Conservation (phyloP, 2,329 filamentous ascomycete species). For the Aspergillus sp. region DNA sequence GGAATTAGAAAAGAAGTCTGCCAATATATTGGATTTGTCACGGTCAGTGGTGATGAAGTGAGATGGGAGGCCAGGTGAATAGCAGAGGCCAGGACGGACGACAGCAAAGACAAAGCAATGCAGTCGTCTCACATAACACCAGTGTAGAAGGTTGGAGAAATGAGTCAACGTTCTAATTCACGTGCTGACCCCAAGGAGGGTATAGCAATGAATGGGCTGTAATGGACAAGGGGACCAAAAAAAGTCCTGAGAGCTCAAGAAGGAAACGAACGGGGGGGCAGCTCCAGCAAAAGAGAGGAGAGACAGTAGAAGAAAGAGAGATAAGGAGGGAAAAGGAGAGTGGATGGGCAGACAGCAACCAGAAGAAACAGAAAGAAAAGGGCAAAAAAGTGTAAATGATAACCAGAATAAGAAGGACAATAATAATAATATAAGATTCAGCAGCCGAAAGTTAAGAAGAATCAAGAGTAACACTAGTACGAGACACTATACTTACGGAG, state of each 20-base stretch:
- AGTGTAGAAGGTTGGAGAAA: background rate
- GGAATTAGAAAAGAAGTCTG: slow-evolving; percentile 35
- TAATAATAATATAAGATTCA: slow-evolving; percentile 14
- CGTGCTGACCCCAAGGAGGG: background rate
- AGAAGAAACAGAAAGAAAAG: slow-evolving; percentile 2
- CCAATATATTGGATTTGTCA: slow-evolving; percentile 19
- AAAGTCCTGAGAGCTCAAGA: slow-evolving; percentile 6
- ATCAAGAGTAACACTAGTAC: slow-evolving; percentile 19
- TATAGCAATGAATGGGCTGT: slow-evolving; percentile 2
- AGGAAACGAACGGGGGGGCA: background rate
- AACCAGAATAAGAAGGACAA: slow-evolving; percentile 9
- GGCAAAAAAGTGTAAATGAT: slow-evolving; percentile 7
- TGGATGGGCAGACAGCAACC: slow-evolving; percentile 3
- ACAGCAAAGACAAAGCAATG: slow-evolving; percentile 7
- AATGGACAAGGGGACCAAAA: slow-evolving; percentile 12
- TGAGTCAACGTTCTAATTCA: background rate
- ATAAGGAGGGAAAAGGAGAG: slow-evolving; percentile 2
- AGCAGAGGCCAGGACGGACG: slow-evolving; percentile 7
- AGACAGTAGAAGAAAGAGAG: slow-evolving; percentile 5
- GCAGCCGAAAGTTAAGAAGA: slow-evolving; percentile 10
- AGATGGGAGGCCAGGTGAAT: slow-evolving; percentile 13
- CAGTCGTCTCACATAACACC: background rate
- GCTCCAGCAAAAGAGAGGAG: background rate
- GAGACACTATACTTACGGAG: slow-evolving; percentile 32
- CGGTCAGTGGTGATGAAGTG: slow-evolving; percentile 20